phyloP scores from a whole-genome alignment of 2,329 filamentous ascomycete species.

The Grosmannia clavigera region DNA sequence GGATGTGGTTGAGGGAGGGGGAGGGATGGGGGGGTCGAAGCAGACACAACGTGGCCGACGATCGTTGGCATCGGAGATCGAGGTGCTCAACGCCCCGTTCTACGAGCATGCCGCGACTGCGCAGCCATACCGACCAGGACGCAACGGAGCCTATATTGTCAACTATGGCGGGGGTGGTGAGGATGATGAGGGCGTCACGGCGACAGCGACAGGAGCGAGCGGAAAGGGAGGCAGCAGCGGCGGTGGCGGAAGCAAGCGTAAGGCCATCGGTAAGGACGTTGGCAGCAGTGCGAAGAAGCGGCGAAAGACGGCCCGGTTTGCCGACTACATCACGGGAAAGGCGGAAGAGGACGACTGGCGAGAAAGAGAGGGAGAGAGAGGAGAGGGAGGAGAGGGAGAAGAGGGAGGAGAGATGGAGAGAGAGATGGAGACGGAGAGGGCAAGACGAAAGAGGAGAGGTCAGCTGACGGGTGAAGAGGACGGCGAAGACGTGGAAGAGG shows the following conservation, averaged over 20 bases:
- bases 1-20: too few species aligned
- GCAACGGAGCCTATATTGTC: neutral
- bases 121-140: neutral
- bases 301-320: neutral
- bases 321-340: conserved; percentile 10
- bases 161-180: neutral
- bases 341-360: neutral
- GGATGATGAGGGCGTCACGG: neutral
- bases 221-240: neutral
- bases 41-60: conserved; percentile 17
- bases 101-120: conserved; percentile 22
- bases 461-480: neutral
- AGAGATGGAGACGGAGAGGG: neutral
- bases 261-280: neutral
- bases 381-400: neutral
- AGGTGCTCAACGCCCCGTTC: conserved; percentile 37
- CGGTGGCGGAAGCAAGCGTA: neutral
- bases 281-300: neutral
- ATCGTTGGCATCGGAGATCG: conserved; percentile 29
- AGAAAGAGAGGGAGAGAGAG: neutral
- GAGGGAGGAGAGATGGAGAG: neutral
- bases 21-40: neutral
- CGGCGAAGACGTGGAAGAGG: neutral
- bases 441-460: neutral
- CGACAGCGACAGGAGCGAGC: neutral